Base-by-base conservation (phyloP, 179 eudicot species). In the Nepenthes alata region DNA sequence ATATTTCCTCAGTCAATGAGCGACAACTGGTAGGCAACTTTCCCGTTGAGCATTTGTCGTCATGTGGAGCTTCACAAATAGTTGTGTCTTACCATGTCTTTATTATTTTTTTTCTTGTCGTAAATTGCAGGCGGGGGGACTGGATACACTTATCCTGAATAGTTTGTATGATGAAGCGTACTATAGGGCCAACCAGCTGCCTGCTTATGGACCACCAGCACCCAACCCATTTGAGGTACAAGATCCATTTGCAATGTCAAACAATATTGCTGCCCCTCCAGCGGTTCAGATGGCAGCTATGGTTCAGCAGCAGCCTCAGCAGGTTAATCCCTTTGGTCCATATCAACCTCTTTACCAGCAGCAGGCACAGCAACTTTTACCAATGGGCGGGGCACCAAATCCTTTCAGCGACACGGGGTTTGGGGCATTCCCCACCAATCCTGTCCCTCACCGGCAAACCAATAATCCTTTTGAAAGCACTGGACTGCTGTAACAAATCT, bases 151-250 rank as follows among this genome's bases (percentile, higher is more conserved):
- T 55, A 90, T 85, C 15, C 70, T 93, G 44, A 75, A 85, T 67
- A 93, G 98, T 61, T 77, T 93, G 70, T 93, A 93, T 3, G 97
- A 93, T 11, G 95, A 87, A 50, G 95, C 71, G 10, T 88, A 84
- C 15, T 89, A 86, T 65, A 79, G 99, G 77, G 88, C 88, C 25
- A 81, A 82, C 72, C 95, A 79, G 81, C 95, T 83, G 64, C 83
- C 97, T 3, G 70, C 68, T 8, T 94, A 90, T 69, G 97, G 94
- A 65, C 59, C 82, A 8, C 91, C 91, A 25, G 90, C 94, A 10
- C 96, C 87, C 15, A 90, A 93, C 50, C 99, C 99, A 41, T 94
- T 90, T 68, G 96, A 79, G 80, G 85, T 67, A 0, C 70, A 81
- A 1, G 95, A 93, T 64, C 95, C 97, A 45, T 93, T 93, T 73